These are phyloP conservation scores for Chalaropsis ovoidea DNA, from an alignment of 2,329 filamentous ascomycete species.

Conservation along the genomic window DNA sequence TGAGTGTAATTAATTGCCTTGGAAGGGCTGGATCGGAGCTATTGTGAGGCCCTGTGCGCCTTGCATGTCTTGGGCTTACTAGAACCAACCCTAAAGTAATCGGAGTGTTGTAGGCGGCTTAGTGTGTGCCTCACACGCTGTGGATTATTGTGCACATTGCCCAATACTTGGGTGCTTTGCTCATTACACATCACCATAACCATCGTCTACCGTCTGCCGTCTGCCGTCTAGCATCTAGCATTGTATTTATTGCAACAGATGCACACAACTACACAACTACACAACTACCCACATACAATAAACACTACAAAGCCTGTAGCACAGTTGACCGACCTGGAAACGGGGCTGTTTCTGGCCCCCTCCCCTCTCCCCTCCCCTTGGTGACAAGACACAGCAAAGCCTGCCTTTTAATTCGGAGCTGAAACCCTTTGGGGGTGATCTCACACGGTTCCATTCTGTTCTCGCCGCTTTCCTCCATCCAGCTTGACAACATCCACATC, in stretches of 20 bases:
- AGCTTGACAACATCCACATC: background rate
- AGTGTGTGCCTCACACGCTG: too few relatives aligned
- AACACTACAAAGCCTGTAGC: background rate
- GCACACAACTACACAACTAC: too few relatives aligned
- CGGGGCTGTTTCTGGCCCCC: background rate
- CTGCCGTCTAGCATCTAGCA: too few relatives aligned
- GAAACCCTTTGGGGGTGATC: constrained; percentile 15
- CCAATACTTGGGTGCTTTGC: too few relatives aligned
- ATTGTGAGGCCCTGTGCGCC: background rate
- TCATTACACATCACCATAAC: too few relatives aligned
- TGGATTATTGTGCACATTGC: too few relatives aligned
- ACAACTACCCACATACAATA: too few relatives aligned
- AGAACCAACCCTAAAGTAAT: background rate
- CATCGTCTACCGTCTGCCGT: too few relatives aligned
- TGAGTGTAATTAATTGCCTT: background rate
- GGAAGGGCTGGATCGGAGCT: background rate
- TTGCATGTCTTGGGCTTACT: background rate
- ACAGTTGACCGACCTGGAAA: background rate
- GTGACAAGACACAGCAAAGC: constrained; percentile 3
- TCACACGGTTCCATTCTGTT: background rate
- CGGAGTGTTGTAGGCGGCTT: background rate
- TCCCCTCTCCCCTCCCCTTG: background rate
- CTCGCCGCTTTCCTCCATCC: background rate
- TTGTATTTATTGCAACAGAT: too few relatives aligned
- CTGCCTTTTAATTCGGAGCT: constrained; percentile 16